Evolutionary conservation across 306 rosid genomes (phyloP).

Genomic region (Carpinus fangiana): DNA sequence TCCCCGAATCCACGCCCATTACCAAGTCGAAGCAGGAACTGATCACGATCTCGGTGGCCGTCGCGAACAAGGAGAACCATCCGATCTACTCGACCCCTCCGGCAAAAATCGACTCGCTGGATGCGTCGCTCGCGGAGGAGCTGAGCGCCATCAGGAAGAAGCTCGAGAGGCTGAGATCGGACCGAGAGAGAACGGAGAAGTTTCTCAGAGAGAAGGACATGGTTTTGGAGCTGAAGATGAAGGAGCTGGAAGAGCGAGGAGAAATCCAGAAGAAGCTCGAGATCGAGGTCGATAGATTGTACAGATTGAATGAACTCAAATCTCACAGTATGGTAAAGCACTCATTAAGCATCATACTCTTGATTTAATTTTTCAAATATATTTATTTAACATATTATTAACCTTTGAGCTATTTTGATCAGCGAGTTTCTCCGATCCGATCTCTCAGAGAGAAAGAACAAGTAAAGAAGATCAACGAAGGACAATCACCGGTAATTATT

Average conservation of each 20-base stretch:
- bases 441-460: conserved; percentile 74
- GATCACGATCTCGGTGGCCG: conserved; percentile 25
- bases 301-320: conserved; percentile 77
- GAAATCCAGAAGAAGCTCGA: conserved; percentile 76
- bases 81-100: conserved; percentile 8
- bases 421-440: conserved; percentile 82
- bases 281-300: conserved; percentile 80
- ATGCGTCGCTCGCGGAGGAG: conserved; percentile 81
- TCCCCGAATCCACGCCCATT: conserved; percentile 17
- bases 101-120: conserved; percentile 38
- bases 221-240: conserved; percentile 50
- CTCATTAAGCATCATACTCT: not conserved
- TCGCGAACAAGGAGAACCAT: conserved; percentile 57
- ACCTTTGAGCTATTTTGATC: conserved; percentile 10
- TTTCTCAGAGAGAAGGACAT: conserved; percentile 57
- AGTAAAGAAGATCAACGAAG: conserved; percentile 42
- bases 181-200: conserved; percentile 63
- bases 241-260: conserved; percentile 61
- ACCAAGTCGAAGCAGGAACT: conserved; percentile 35
- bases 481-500: conserved; percentile 37
- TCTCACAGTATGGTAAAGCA: conserved; percentile 56
- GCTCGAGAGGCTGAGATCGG: conserved; percentile 62
- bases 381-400: not conserved
- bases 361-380: not conserved
- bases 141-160: conserved; percentile 70